Conservation (phyloP, 108 stramenopile species). For the Cyclotella atomus region DNA sequence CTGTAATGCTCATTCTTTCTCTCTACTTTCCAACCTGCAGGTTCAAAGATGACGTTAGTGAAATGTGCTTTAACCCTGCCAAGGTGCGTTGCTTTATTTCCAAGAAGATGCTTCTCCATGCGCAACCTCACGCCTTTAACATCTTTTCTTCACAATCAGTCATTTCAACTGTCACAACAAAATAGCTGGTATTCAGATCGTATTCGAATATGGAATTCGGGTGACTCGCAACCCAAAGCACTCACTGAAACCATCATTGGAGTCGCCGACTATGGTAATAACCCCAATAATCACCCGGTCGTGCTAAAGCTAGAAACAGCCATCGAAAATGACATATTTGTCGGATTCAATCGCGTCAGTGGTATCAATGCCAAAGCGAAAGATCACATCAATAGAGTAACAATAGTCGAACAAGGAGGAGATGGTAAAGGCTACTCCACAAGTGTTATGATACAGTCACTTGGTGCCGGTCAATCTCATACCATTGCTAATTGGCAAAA, state of each 20-base stretch:
- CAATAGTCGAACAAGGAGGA: conserved; percentile 10
- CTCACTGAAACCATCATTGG: conserved; percentile 21
- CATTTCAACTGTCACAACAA: conserved; percentile 17
- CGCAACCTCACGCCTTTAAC: too few species aligned
- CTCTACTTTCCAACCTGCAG: not conserved
- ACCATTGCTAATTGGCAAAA: conserved; percentile 15
- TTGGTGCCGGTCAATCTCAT: conserved; percentile 7
- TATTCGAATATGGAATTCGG: conserved; percentile 2
- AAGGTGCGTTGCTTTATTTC: too few species aligned
- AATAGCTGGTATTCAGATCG: conserved; percentile 10
- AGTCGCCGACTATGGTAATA: conserved; percentile 27
- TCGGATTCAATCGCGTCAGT: conserved; percentile 41
- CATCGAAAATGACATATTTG: conserved; percentile 17
- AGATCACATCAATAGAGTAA: conserved; percentile 15
- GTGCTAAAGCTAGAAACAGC: conserved; percentile 30
- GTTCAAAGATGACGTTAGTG: conserved; percentile 18
- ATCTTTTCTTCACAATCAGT: too few species aligned
- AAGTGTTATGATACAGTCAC: conserved; percentile 4
- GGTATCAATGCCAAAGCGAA: conserved; percentile 29
- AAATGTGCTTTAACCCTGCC: conserved; percentile 34
- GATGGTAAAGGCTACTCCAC: conserved; percentile 19
- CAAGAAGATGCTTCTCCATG: too few species aligned
- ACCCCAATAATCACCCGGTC: not conserved
- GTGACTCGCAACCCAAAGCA: not conserved
- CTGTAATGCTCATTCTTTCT: too few species aligned